Base-by-base conservation (phyloP, 495 filamentous ascomycete genomes). In the Collariella sp. region DNA sequence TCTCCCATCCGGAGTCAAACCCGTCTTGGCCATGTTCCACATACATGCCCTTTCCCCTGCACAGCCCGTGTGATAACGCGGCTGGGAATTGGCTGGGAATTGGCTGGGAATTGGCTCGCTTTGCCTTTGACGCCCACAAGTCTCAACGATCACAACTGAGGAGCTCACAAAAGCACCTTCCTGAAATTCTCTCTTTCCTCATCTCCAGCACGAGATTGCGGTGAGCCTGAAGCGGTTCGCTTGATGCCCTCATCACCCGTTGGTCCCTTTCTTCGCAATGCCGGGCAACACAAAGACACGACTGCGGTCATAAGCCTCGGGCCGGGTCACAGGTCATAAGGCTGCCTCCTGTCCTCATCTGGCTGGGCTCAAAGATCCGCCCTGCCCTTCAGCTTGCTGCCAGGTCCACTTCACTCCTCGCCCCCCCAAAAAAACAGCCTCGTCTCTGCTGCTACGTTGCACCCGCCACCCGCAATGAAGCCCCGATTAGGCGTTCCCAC, bases 401-500 rank as follows among this genome's bases (percentile, higher is more conserved):
- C n/a, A 43, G n/a, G 13, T 36, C 24, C n/a, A 2, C 16, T 31
- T 31, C 26, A 31, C 36, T 35, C 15, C 15, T 34, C 26, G 16
- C 45, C 36, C 7, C n/a, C n/a, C n/a, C n/a, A n/a, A 9, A 2
- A 7, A 36, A 45, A 45, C 23, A 31, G 24, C 45, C 22, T 36
- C 6, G 2, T 16, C 13, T 46, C 34, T 43, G 44, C 23, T 36
- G 13, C 29, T 13, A 15, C 47, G 24, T 23, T 50, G 16, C 5
- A 50, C 26, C 26, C 26, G 16, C 1, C 42, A 0, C 31, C 23
- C 24, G 40, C 55, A 36, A 67, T 67, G 65, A 61, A 50, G 42
- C 63, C 58, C 18, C 61, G 65, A 46, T 42, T 51, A 10, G 65
- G 58, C 13, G 36, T 62, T 12, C 63, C 57, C 1, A 33, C 58